Evolutionary conservation across 1,284 basidiomycete genomes (phyloP), one percentile per base, ranked within the genome.

Genomic region (Violaceomyces palustris): DNA sequence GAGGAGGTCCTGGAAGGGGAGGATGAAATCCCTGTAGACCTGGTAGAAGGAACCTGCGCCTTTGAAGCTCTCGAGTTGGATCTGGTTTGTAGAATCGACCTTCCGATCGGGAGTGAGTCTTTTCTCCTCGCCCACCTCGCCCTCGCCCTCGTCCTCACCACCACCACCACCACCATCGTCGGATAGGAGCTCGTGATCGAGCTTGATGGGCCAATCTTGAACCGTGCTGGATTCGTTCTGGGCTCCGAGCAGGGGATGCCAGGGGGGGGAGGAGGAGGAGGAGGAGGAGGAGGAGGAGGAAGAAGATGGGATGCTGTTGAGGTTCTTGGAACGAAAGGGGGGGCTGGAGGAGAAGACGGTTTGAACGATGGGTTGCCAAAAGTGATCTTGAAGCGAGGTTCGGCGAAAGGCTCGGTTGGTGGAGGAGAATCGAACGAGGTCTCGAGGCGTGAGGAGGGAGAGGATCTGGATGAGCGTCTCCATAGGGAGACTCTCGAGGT

Each of bases 391-490:
- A 9, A 57, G 28, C 3, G 49, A 48, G 4, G 46, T 32, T 6
- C 30, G 28, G 7, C 54, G 49, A 7, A 57, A 42, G 3, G 42
- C 31, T 4, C 37, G 33, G 37, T 50, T 45, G 14, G 54, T 45
- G 5, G 39, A 32, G 1, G 54, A 45, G 2, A 42, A 27, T 5
- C 27, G 38, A 5, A 45, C 42, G 8, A 57, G 22, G 10, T 45
- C 35, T 10, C 39, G 35, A 12, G 39, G 42, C 31, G 45, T 42
- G n/a, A 57, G 42, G 18, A 40, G 39, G 18, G 39, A 21, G 19
- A 57, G 34, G 26, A 52, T 52, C n/a, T 57, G 45, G 28, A 57
- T 33, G 9, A 57, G 54, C 7, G 52, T 30, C 35, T 57, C 54
- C 24, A 44, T 32, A 1, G 54, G 54, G 3, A 57, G 37, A 17